Conservation (phyloP, 176 grass and related monocot genomes). For the Leersia perrieri region DNA sequence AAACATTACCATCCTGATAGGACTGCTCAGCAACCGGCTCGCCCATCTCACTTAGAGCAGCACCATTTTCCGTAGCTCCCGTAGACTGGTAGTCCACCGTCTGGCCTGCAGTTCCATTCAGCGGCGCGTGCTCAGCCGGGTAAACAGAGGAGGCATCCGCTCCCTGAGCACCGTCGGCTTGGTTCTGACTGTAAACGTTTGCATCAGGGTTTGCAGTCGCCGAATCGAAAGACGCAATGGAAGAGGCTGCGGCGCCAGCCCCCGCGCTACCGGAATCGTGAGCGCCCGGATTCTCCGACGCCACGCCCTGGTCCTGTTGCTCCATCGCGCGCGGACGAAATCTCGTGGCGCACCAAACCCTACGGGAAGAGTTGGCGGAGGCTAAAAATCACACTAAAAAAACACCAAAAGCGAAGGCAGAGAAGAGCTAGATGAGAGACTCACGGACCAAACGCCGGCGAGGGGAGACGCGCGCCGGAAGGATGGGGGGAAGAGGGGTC, state of each 20-base stretch:
- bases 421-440: background rate
- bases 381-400: background rate
- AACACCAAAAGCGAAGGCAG: background rate
- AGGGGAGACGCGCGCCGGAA: background rate
- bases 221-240: slow-evolving; percentile 12
- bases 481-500: background rate
- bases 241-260: slow-evolving; percentile 13
- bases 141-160: slow-evolving; percentile 36
- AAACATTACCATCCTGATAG: slow-evolving; percentile 70
- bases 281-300: slow-evolving; percentile 8
- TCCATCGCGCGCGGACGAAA: slow-evolving; percentile 54
- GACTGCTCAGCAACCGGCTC: slow-evolving; percentile 45
- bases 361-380: background rate
- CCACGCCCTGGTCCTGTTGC: slow-evolving; percentile 39
- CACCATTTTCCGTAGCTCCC: slow-evolving; percentile 62
- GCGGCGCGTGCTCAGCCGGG: slow-evolving; percentile 38
- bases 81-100: slow-evolving; percentile 50
- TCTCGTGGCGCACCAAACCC: background rate
- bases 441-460: background rate
- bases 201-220: slow-evolving; percentile 28
- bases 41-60: slow-evolving; percentile 23
- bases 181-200: slow-evolving; percentile 18
- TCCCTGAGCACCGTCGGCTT: slow-evolving; percentile 21
- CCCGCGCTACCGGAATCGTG: slow-evolving; percentile 7
- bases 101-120: slow-evolving; percentile 56